These are phyloP conservation scores for Lactarius pseudohatsudake DNA, from an alignment of 768 basidiomycete species.

Conservation along the genomic window DNA sequence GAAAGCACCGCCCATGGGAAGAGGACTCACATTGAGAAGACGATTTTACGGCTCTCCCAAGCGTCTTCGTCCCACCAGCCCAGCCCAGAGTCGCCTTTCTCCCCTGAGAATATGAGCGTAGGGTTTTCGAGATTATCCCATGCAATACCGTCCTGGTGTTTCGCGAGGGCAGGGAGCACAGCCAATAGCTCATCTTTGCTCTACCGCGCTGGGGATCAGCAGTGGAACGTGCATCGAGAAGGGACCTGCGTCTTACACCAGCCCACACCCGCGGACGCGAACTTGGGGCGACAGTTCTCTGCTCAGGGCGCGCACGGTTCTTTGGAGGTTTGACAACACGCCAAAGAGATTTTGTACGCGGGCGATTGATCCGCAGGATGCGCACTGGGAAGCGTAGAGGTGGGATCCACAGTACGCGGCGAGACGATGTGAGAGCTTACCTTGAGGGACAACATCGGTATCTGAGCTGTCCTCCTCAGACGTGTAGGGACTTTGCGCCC, in stretches of 20 bases:
- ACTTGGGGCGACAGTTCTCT: neutral
- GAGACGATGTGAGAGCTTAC: neutral
- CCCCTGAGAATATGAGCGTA: conserved; percentile 18
- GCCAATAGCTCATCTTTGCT: conserved; percentile 22
- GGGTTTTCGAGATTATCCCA: conserved; percentile 7
- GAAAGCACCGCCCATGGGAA: neutral
- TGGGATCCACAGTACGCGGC: neutral
- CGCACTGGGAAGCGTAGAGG: neutral
- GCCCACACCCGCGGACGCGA: conserved; percentile 23
- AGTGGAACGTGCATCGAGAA: neutral
- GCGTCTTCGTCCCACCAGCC: conserved; percentile 23
- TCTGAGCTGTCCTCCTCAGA: conserved; percentile 3
- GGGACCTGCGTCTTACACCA: conserved; percentile 12
- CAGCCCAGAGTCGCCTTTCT: conserved; percentile 3
- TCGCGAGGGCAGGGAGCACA: conserved; percentile 15
- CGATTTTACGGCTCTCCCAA: conserved; percentile 22
- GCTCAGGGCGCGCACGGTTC: neutral
- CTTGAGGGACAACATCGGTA: neutral
- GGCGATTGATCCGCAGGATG: neutral
- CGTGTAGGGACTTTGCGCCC: neutral
- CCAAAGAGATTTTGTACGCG: conserved; percentile 14
- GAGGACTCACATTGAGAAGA: conserved; percentile 24
- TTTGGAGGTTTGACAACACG: conserved; percentile 13
- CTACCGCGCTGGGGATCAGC: neutral
- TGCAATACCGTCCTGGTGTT: conserved; percentile 13